These are phyloP conservation scores for Linderina pennispora DNA, from an alignment of 192 early-diverging fungal genomes.

Conservation along the genomic window DNA sequence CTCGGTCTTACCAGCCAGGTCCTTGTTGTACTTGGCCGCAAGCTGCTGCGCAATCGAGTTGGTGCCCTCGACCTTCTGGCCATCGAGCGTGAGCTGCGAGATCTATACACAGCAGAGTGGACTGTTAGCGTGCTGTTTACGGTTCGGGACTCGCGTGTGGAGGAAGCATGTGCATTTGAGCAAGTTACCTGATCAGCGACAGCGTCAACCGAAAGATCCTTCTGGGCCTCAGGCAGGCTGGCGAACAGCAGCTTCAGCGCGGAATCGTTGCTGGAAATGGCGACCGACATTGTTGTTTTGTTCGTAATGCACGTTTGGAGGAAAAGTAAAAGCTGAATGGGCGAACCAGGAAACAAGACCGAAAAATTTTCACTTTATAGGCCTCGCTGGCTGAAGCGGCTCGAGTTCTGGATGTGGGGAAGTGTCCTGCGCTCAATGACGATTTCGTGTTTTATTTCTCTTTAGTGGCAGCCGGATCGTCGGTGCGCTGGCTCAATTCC, in stretches of 20 bases:
- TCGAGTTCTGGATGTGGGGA: no score
- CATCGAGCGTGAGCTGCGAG: constrained; percentile 29
- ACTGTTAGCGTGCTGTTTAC: background rate
- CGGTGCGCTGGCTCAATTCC: no score
- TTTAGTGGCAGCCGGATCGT: no score
- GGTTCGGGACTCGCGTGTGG: no score
- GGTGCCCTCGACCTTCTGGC: constrained; percentile 33
- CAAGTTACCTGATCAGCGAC: constrained; percentile 30
- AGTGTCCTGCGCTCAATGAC: no score
- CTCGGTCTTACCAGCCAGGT: constrained; percentile 28
- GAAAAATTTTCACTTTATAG: no score
- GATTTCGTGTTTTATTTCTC: no score
- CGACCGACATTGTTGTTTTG: constrained; percentile 32
- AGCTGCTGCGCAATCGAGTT: constrained; percentile 36
- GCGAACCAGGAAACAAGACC: no score
- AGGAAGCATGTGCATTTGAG: background rate
- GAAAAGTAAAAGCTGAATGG: no score
- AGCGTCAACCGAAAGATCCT: constrained; percentile 17
- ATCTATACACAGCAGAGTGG: constrained; percentile 8
- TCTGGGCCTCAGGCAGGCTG: constrained; percentile 24
- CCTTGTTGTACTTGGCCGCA: constrained; percentile 34
- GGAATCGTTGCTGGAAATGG: constrained; percentile 29
- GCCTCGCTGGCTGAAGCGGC: no score
- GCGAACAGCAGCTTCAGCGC: constrained; percentile 40
- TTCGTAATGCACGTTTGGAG: no score